Conservation (phyloP, 768 basidiomycete genomes). For the Suillus spraguei region DNA sequence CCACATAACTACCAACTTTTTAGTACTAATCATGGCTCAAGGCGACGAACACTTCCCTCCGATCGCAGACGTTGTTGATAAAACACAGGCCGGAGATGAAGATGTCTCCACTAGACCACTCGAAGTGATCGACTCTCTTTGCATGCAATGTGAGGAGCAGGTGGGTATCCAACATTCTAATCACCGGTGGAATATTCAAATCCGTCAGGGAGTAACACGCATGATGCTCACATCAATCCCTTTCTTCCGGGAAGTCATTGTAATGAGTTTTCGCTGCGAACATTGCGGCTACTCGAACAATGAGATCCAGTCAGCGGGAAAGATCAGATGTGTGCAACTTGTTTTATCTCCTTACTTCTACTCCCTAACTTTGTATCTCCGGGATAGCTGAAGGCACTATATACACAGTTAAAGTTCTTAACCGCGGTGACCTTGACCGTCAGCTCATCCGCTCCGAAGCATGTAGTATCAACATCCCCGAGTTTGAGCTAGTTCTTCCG, state of each 20-base stretch:
- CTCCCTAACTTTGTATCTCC: constrained; percentile 1
- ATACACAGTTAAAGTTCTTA: constrained; percentile 80
- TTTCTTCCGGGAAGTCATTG: constrained; percentile 91
- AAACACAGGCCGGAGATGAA: constrained; percentile 42
- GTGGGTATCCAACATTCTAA: constrained; percentile 43
- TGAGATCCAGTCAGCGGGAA: constrained; percentile 89
- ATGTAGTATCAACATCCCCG: constrained; percentile 82
- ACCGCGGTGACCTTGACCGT: constrained; percentile 80
- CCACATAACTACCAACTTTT: neutral
- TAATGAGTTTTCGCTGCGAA: constrained; percentile 96
- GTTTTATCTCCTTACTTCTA: neutral
- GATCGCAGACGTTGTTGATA: constrained; percentile 56
- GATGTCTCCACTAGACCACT: constrained; percentile 53
- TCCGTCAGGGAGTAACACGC: constrained; percentile 77
- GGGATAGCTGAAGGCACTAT: constrained; percentile 74
- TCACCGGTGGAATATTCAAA: constrained; percentile 6
- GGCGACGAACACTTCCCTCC: constrained; percentile 50
- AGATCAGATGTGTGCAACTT: constrained; percentile 72
- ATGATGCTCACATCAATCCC: constrained; percentile 93
- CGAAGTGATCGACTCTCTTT: constrained; percentile 87
- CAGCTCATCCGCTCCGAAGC: constrained; percentile 90
- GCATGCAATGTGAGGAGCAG: constrained; percentile 93
- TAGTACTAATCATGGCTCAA: constrained; percentile 24
- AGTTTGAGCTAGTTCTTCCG: constrained; percentile 90
- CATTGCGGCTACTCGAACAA: constrained; percentile 90